Conservation (phyloP, 257 asterid species). For the Phtheirospermum japonicum region DNA sequence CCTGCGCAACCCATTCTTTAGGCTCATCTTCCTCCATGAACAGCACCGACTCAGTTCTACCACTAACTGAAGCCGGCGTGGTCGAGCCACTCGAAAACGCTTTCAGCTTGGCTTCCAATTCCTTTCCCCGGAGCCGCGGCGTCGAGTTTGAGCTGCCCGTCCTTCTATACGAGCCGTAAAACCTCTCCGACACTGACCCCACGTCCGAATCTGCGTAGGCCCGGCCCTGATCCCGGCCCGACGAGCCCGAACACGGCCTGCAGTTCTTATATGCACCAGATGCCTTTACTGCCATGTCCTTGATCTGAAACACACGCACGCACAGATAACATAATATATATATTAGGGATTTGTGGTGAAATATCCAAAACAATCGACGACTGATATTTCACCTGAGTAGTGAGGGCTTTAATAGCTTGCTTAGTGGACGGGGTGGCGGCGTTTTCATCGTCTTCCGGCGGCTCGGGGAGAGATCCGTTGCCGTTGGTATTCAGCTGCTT, state of each 20-base stretch:
- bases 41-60: slow-evolving; percentile 65
- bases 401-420: slow-evolving; percentile 71
- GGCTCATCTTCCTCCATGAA: slow-evolving; percentile 85
- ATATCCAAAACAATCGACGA: slow-evolving; percentile 1
- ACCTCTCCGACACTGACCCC: slow-evolving; percentile 62
- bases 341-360: background rate
- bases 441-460: slow-evolving; percentile 51
- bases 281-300: slow-evolving; percentile 94
- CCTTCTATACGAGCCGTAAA: slow-evolving; percentile 64
- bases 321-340: too few species aligned
- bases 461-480: slow-evolving; percentile 68
- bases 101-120: slow-evolving; percentile 61
- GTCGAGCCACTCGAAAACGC: slow-evolving; percentile 77
- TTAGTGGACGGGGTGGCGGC: slow-evolving; percentile 58
- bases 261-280: slow-evolving; percentile 90
- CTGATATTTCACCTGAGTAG: slow-evolving; percentile 55
- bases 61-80: slow-evolving; percentile 88
- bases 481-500: slow-evolving; percentile 58
- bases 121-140: slow-evolving; percentile 61
- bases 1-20: slow-evolving; percentile 98
- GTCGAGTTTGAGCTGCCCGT: slow-evolving; percentile 56
- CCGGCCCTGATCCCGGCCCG: slow-evolving; percentile 37
- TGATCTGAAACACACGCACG: slow-evolving; percentile 50
- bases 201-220: slow-evolving; percentile 56
- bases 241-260: slow-evolving; percentile 83